These are phyloP conservation scores for Cyclostephanos tholiformis DNA, from an alignment of 108 stramenopile genomes.

Conservation along the genomic window DNA sequence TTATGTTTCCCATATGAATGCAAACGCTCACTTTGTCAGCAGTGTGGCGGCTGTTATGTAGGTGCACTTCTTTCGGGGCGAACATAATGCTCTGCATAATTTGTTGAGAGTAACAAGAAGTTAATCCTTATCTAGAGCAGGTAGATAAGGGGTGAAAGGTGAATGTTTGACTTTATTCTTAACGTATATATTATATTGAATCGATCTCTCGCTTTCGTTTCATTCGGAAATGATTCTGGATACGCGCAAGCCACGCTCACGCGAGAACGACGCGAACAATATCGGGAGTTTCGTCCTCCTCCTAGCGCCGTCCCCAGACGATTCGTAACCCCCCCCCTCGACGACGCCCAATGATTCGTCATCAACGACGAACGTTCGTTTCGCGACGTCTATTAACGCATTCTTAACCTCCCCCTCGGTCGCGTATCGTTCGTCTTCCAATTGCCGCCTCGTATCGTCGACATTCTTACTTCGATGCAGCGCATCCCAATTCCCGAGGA, in stretches of 20 bases:
- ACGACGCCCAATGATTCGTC: not conserved
- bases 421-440: constrained; percentile 6
- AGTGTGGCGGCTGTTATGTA: too few species aligned
- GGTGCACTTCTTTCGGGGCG: too few species aligned
- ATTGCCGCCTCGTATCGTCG: constrained; percentile 10
- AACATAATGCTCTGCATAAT: too few species aligned
- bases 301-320: not conserved
- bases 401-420: constrained; percentile 31
- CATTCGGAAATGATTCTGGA: not conserved
- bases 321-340: not conserved
- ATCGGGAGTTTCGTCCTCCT: not conserved
- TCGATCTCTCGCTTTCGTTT: too few species aligned
- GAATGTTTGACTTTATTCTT: too few species aligned
- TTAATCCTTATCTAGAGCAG: too few species aligned
- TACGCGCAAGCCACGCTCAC: constrained; percentile 16
- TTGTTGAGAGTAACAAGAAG: too few species aligned
- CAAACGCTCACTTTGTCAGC: too few species aligned
- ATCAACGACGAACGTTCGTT: constrained; percentile 9
- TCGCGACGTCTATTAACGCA: constrained; percentile 14
- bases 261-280: constrained; percentile 39
- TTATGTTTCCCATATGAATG: too few species aligned
- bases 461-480: not conserved
- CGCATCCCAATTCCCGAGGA: constrained; percentile 45
- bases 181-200: too few species aligned
- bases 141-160: too few species aligned